Conservation (phyloP, 1,139 yeast species). For the Suhomyces bribrorum region DNA sequence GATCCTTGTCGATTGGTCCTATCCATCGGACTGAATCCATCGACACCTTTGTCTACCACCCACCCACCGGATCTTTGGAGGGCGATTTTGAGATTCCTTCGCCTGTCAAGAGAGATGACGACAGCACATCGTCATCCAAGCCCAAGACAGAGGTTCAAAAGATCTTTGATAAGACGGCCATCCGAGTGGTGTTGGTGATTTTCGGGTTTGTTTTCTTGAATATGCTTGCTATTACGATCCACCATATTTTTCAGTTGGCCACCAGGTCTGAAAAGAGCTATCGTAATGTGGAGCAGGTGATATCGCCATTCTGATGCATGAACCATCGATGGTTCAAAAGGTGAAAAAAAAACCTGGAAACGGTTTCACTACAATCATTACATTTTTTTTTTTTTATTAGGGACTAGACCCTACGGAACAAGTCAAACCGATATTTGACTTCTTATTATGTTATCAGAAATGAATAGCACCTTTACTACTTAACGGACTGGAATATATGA, state of each 20-base stretch:
- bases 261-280: conserved; percentile 35
- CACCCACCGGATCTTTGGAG: not conserved
- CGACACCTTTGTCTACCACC: not conserved
- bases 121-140: conserved; percentile 3
- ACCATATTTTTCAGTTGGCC: conserved; percentile 35
- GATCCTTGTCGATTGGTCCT: not conserved
- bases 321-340: not conserved
- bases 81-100: conserved; percentile 1
- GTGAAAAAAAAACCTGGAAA: not conserved
- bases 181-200: conserved; percentile 31
- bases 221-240: conserved; percentile 37
- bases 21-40: not conserved
- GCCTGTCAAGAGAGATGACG: conserved; percentile 9
- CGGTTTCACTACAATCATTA: no score
- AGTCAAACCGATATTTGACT: not conserved
- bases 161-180: conserved; percentile 17
- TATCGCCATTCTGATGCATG: conserved; percentile 34
- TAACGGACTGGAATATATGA: not conserved
- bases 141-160: conserved; percentile 10
- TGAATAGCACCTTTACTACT: not conserved
- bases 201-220: conserved; percentile 35
- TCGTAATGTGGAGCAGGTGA: conserved; percentile 37
- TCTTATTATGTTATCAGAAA: not conserved
- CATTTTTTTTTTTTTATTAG: no score
- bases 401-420: no score